Evolutionary conservation across 2,329 filamentous ascomycete genomes (phyloP).

Genomic region (Ramichloridium luteum): DNA sequence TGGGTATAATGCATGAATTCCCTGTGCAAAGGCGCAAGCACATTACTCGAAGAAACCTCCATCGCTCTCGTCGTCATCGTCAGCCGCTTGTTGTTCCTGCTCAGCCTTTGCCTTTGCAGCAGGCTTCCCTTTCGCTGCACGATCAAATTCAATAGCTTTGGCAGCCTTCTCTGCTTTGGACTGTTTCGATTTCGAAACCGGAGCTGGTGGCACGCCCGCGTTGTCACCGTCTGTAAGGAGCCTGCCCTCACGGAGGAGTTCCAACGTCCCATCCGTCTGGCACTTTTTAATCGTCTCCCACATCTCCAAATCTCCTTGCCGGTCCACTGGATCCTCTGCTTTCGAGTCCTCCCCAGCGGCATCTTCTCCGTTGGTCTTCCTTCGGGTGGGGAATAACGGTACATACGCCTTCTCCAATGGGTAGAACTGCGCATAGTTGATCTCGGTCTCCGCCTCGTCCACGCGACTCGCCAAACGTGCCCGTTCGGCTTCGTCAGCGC

Average conservation of each 20-base stretch:
- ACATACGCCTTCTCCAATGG: slow-evolving; percentile 61
- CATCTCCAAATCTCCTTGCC: slow-evolving; percentile 43
- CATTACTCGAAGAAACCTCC: slow-evolving; percentile 26
- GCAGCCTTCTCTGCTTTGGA: slow-evolving; percentile 4
- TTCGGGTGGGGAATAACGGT: slow-evolving; percentile 35
- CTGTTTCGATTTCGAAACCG: slow-evolving; percentile 2
- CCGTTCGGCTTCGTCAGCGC: slow-evolving; percentile 30
- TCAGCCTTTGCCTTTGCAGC: too few species aligned
- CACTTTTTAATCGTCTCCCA: slow-evolving; percentile 56
- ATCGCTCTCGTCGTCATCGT: slow-evolving; percentile 24
- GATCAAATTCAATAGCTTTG: too few species aligned
- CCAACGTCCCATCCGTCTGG: slow-evolving; percentile 46
- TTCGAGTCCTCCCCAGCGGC: slow-evolving; percentile 22
- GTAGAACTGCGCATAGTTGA: slow-evolving; percentile 62
- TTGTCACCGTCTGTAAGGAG: slow-evolving; percentile 6
- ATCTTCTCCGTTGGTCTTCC: slow-evolving; percentile 20
- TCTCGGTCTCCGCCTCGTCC: slow-evolving; percentile 51
- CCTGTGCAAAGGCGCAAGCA: too few species aligned
- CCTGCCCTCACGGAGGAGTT: slow-evolving; percentile 44
- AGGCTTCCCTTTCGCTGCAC: too few species aligned
- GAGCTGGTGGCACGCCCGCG: slow-evolving; percentile 1
- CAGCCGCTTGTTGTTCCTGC: slow-evolving; percentile 12
- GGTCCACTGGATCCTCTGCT: slow-evolving; percentile 26
- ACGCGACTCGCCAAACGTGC: slow-evolving; percentile 12
- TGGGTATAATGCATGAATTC: slow-evolving; percentile 6